These are phyloP conservation scores for Rhodotorula sp. DNA, from an alignment of 1,284 basidiomycete species.

Conservation along the genomic window DNA sequence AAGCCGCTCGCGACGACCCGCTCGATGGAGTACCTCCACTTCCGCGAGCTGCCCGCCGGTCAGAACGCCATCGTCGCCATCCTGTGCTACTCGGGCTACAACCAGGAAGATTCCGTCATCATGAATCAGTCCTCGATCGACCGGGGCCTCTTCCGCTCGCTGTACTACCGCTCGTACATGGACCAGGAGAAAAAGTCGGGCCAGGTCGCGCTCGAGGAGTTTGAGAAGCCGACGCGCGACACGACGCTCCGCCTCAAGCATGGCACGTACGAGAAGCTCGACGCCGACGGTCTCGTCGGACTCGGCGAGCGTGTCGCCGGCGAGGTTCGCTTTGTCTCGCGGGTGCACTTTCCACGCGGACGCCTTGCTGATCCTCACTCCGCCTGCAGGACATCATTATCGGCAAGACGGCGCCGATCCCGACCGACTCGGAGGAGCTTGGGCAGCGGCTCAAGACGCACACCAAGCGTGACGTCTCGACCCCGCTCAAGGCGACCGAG, in stretches of 20 bases:
- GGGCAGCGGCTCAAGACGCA: constrained; percentile 91
- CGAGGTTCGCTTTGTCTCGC: constrained; percentile 55
- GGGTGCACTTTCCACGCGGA: too few relatives aligned
- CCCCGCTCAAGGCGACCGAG: constrained; percentile 96
- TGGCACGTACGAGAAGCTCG: constrained; percentile 97
- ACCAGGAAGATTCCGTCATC: constrained; percentile 99
- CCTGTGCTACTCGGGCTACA: constrained; percentile 97
- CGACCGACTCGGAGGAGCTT: constrained; percentile 93
- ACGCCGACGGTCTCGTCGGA: constrained; percentile 91
- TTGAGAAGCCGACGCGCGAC: constrained; percentile 93
- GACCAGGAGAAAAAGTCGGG: constrained; percentile 98
- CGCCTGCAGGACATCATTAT: constrained; percentile 80
- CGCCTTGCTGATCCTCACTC: neutral
- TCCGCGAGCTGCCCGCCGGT: constrained; percentile 94
- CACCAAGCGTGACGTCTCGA: constrained; percentile 90
- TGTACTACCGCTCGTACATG: constrained; percentile 94
- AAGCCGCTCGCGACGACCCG: constrained; percentile 97
- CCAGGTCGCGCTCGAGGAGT: constrained; percentile 87
- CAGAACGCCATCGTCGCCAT: constrained; percentile 99
- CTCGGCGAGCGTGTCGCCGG: constrained; percentile 93
- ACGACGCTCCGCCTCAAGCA: constrained; percentile 96
- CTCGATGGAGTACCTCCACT: constrained; percentile 98
- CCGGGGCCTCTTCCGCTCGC: constrained; percentile 94
- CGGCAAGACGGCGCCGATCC: constrained; percentile 96
- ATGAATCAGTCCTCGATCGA: constrained; percentile 99